Conservation (phyloP, 371 early-diverging fungal genomes). For the Mortierella sp. region DNA sequence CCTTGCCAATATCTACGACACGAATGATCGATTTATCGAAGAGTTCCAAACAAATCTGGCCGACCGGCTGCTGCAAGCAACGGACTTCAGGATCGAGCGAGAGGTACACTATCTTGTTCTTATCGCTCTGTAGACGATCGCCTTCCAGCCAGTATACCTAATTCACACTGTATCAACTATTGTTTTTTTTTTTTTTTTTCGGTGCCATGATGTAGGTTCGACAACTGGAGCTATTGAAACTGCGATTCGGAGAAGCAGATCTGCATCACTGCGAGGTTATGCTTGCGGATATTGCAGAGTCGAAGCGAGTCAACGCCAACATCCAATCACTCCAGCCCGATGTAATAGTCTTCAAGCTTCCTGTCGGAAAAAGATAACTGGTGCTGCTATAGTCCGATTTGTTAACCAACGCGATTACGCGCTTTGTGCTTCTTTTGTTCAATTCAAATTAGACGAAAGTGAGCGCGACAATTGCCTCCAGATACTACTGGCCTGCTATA, state of each 20-base stretch:
- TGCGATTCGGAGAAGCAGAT: slow-evolving; percentile 68
- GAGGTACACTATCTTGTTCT: slow-evolving; percentile 55
- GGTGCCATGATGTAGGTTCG: slow-evolving; percentile 34
- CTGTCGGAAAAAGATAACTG: background rate
- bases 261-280: slow-evolving; percentile 72
- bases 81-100: slow-evolving; percentile 58
- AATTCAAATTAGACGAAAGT: slow-evolving; percentile 28
- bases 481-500: slow-evolving; percentile 67
- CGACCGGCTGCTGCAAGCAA: slow-evolving; percentile 54
- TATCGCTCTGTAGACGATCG: no score
- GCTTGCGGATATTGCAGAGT: slow-evolving; percentile 74
- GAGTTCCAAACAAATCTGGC: slow-evolving; percentile 69
- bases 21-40: slow-evolving; percentile 64
- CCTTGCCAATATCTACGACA: slow-evolving; percentile 69
- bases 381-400: no score
- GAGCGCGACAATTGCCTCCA: slow-evolving; percentile 61
- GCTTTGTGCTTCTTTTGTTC: background rate
- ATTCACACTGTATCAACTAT: background rate
- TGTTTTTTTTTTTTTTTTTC: background rate
- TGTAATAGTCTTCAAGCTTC: background rate
- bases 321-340: slow-evolving; percentile 45
- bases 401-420: no score
- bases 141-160: background rate
- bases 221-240: slow-evolving; percentile 70
- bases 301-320: slow-evolving; percentile 61